phyloP scores from a whole-genome alignment of 352 stramenopile genomes.

The Aphanomyces euteiches region DNA sequence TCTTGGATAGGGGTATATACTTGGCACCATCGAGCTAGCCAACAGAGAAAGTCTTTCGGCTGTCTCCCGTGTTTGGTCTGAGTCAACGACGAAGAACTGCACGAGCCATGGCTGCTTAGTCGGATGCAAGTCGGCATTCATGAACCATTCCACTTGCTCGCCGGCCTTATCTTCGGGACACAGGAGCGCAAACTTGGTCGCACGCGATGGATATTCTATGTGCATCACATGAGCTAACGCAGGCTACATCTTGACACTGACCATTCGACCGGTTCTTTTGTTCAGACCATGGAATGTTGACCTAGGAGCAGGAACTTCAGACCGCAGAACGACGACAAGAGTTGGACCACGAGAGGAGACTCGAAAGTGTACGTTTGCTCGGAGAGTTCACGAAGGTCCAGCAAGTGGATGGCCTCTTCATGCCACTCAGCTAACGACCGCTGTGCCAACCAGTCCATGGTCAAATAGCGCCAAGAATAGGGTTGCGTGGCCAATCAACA shows the following conservation, averaged over 20 bases:
- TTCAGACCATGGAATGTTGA: slow-evolving; percentile 19
- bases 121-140: slow-evolving; percentile 2
- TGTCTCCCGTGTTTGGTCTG: neutral
- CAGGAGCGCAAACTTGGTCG: slow-evolving; percentile 4
- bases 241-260: neutral
- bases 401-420: neutral
- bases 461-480: no score
- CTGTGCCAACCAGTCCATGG: neutral
- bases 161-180: neutral
- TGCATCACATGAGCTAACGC: neutral
- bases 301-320: neutral
- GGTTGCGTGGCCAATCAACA: no score
- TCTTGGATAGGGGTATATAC: neutral
- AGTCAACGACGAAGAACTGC: slow-evolving; percentile 1
- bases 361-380: slow-evolving; percentile 10
- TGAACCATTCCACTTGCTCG: slow-evolving; percentile 20
- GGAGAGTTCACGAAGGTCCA: neutral
- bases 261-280: slow-evolving; percentile 18
- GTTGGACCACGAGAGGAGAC: neutral
- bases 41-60: neutral
- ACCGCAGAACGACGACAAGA: neutral
- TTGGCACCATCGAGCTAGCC: neutral
- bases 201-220: slow-evolving; percentile 17
- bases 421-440: neutral
- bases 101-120: slow-evolving; percentile 15